Conservation (phyloP, 352 stramenopile species). For the Phytophthora pisi region DNA sequence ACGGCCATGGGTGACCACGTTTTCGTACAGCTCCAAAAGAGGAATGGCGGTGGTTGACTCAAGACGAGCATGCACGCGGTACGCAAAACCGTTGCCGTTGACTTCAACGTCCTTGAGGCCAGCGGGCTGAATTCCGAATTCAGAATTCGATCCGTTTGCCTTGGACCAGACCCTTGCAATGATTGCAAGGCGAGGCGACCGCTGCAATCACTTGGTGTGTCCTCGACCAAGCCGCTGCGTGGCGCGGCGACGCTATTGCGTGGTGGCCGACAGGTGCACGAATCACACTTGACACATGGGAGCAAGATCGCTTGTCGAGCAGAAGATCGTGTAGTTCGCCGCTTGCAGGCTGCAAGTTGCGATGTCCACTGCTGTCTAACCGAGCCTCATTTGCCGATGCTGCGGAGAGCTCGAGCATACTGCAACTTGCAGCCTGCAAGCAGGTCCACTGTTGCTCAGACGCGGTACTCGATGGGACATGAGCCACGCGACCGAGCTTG, state of each 20-base stretch:
- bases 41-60: too few species aligned
- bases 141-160: not conserved
- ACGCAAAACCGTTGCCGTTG: too few species aligned
- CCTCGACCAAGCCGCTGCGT: not conserved
- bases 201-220: conserved; percentile 1
- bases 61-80: too few species aligned
- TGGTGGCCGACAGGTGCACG: conserved; percentile 3
- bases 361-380: not conserved
- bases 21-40: too few species aligned
- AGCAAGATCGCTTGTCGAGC: conserved; percentile 7
- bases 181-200: not conserved
- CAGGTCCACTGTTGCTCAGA: conserved; percentile 18
- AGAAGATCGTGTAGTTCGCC: conserved; percentile 5
- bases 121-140: not conserved
- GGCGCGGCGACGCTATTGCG: not conserved
- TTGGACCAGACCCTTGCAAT: not conserved
- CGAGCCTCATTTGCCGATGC: not conserved
- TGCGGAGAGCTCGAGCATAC: conserved; percentile 8
- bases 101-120: not conserved
- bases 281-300: conserved; percentile 9
- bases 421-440: too few species aligned
- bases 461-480: conserved; percentile 21
- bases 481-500: not conserved
- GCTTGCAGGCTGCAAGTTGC: not conserved
- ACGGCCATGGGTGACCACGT: too few species aligned